Evolutionary conservation across 352 stramenopile genomes (phyloP).

Genomic region (Phytophthora constricta): DNA sequence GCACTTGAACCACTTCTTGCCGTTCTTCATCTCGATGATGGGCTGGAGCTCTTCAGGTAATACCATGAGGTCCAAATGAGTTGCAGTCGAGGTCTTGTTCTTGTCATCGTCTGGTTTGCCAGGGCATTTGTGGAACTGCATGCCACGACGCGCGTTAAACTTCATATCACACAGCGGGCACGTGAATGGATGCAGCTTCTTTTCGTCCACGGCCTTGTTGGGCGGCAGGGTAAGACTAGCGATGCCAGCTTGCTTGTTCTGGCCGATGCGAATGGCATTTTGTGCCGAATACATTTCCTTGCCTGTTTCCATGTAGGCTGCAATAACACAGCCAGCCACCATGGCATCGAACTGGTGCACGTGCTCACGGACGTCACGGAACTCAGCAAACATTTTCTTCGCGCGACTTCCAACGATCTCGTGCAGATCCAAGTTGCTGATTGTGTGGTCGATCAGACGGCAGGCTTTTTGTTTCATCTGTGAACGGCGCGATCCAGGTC

Average conservation of each 20-base stretch:
- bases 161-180: slow-evolving; percentile 85
- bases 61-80: slow-evolving; percentile 69
- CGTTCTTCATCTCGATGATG: slow-evolving; percentile 80
- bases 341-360: slow-evolving; percentile 96
- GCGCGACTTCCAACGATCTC: slow-evolving; percentile 94
- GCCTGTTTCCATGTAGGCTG: slow-evolving; percentile 84
- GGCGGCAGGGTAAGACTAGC: slow-evolving; percentile 52
- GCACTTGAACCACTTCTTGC: slow-evolving; percentile 89
- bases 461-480: slow-evolving; percentile 95
- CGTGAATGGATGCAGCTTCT: slow-evolving; percentile 87
- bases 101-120: slow-evolving; percentile 53
- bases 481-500: slow-evolving; percentile 26
- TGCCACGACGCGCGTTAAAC: slow-evolving; percentile 83
- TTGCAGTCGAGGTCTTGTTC: slow-evolving; percentile 24
- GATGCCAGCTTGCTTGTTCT: slow-evolving; percentile 58
- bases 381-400: slow-evolving; percentile 97
- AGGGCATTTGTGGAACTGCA: slow-evolving; percentile 89
- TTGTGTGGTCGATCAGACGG: slow-evolving; percentile 91
- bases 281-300: slow-evolving; percentile 90
- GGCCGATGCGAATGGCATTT: slow-evolving; percentile 73
- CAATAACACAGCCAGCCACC: slow-evolving; percentile 89
- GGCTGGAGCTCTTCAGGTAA: slow-evolving; percentile 66
- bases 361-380: slow-evolving; percentile 95
- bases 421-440: slow-evolving; percentile 95
- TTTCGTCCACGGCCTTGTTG: slow-evolving; percentile 88